Evolutionary conservation across 2,329 filamentous ascomycete species (phyloP).

Genomic region (Alternaria rosae): DNA sequence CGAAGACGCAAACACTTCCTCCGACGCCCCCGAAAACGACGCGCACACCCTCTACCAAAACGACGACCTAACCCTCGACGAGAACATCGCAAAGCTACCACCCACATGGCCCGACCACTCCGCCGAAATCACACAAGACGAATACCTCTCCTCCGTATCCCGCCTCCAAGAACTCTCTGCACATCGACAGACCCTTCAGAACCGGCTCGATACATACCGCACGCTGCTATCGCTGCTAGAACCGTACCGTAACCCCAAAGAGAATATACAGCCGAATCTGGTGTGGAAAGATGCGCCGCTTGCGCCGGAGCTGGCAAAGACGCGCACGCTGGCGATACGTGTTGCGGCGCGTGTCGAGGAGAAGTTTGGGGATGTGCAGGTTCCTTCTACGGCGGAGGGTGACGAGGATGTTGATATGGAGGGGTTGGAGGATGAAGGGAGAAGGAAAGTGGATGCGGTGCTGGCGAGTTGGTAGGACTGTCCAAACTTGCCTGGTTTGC

Average conservation of each 20-base stretch:
- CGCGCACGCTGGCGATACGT: constrained; percentile 63
- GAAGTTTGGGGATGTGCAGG: constrained; percentile 37
- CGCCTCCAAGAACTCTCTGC: constrained; percentile 59
- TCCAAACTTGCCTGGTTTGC: background rate
- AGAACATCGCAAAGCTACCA: constrained; percentile 44
- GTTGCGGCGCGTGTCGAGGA: constrained; percentile 47
- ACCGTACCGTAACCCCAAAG: constrained; percentile 60
- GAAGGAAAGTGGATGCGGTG: constrained; percentile 35
- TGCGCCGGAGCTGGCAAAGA: constrained; percentile 71
- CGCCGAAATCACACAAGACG: constrained; percentile 34
- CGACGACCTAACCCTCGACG: constrained; percentile 46
- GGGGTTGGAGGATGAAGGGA: constrained; percentile 24
- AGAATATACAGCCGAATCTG: constrained; percentile 68
- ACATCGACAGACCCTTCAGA: constrained; percentile 58
- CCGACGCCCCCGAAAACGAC: constrained; percentile 52
- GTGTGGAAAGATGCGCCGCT: constrained; percentile 70
- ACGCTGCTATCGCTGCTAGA: constrained; percentile 60
- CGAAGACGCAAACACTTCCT: constrained; percentile 30
- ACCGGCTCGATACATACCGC: constrained; percentile 58
- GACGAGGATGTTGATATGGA: constrained; percentile 34
- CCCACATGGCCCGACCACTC: constrained; percentile 21
- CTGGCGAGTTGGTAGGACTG: constrained; percentile 30
- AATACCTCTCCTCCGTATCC: constrained; percentile 51
- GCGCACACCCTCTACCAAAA: constrained; percentile 38
- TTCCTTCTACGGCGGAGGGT: constrained; percentile 36